A percentile compares a stretch with the other conserved stretches of the same genome.
These are phyloP conservation scores for Phytophthora sp. DNA, from an alignment of 352 stramenopile genomes.

Conservation along the genomic window DNA sequence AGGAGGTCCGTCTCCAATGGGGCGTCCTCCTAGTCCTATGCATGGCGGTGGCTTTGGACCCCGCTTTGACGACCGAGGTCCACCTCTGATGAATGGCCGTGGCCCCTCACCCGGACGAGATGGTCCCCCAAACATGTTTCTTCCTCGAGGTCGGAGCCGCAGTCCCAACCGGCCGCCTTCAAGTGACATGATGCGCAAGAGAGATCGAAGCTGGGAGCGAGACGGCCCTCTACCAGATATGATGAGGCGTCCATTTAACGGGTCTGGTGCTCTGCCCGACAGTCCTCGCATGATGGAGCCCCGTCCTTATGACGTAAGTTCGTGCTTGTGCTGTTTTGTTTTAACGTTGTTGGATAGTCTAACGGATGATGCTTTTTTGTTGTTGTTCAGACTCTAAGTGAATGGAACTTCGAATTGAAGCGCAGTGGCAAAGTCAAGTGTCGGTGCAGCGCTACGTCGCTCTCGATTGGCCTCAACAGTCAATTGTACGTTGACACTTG, in stretches of 20 bases:
- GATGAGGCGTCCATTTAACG: slow-evolving; percentile 32
- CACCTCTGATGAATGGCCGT: slow-evolving; percentile 33
- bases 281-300: slow-evolving; percentile 44
- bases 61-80: slow-evolving; percentile 45
- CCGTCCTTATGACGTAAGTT: slow-evolving; percentile 37
- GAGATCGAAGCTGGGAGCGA: slow-evolving; percentile 52
- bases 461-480: slow-evolving; percentile 33
- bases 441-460: slow-evolving; percentile 39
- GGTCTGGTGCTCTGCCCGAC: slow-evolving; percentile 26
- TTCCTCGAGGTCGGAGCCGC: slow-evolving; percentile 46
- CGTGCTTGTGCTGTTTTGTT: not conserved
- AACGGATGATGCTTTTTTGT: slow-evolving; percentile 2
- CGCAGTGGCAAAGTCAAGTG: slow-evolving; percentile 45
- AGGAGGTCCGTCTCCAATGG: slow-evolving; percentile 24
- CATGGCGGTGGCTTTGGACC: slow-evolving; percentile 36
- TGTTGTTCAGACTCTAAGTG: slow-evolving; percentile 33
- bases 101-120: slow-evolving; percentile 21
- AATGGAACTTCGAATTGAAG: slow-evolving; percentile 49
- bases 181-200: slow-evolving; percentile 43
- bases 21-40: slow-evolving; percentile 32
- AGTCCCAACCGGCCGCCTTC: slow-evolving; percentile 43
- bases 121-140: slow-evolving; percentile 39
- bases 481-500: slow-evolving; percentile 34
- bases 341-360: slow-evolving; percentile 12
- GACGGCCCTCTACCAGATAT: slow-evolving; percentile 29